Base-by-base conservation (phyloP, 768 basidiomycete genomes). In the Naganishia vishniacii region DNA sequence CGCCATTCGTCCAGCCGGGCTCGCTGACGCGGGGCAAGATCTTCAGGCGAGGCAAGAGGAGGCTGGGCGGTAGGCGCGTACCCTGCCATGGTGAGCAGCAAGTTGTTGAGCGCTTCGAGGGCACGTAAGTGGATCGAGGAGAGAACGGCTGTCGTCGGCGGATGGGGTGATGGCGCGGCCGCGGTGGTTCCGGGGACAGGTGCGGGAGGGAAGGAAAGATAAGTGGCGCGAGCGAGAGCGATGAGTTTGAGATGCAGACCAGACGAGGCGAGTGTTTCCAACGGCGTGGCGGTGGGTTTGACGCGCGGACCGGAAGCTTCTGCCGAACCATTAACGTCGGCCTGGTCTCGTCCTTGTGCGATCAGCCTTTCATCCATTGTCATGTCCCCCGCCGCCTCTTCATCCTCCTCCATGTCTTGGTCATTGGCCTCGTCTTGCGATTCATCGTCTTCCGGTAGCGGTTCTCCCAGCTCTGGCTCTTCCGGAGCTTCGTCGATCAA, bases 81-180 rank as follows among this genome's bases (percentile, higher is more conserved):
- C 0, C 82, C 80, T 2, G 85, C 82, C 13, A 88, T 80, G 3
- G 90, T 86, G 37, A 93, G 80, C 71, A 94, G 87, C 41, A 92
- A 81, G 72, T 97, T 95, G 72, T 89, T 91, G 48, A 97, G 81
- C 71, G 91, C 91, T 74, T 94, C 91, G 28, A 93, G 81, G 11
- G 91, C 88, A 67, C 86, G 82, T 62, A 90, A 81, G 72, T 95
- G 92, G 56, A 94, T 84, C 7, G 87, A 84, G 67, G 88, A 83
- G 47, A 97, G 83, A 11, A 81, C 87, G 26, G 91, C 89, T 0
- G 92, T 94, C 13, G 87, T 91, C 1, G 92, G 92, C 42, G 91
- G 89, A 72, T 94, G 89, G 23, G 82, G 80, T 0, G 90, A 91
- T 12, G 83, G 83, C 4, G 82, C 77, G 25, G 83, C 81, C 18